phyloP scores from a whole-genome alignment of 371 early-diverging fungal genomes.

The Mortierella sp. region DNA sequence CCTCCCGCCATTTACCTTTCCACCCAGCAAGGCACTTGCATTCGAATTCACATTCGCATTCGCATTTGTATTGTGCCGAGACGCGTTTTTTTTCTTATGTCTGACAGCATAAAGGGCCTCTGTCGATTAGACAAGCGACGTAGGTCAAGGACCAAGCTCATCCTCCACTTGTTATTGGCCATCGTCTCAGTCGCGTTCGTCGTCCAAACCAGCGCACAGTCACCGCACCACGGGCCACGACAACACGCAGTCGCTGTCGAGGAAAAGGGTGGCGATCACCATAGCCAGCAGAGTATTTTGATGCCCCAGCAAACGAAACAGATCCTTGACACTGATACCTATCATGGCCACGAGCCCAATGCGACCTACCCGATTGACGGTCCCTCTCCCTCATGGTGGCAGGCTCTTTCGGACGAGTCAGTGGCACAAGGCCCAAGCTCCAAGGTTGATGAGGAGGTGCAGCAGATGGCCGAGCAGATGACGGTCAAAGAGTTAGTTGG shows the following conservation, averaged over 20 bases:
- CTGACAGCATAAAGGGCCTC: too few relatives aligned
- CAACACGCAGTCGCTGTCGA: neutral
- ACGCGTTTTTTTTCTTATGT: too few relatives aligned
- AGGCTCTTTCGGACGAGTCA: neutral
- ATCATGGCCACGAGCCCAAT: slow-evolving; percentile 10
- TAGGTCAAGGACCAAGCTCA: neutral
- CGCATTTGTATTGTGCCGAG: neutral
- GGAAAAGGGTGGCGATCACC: neutral
- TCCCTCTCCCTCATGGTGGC: neutral
- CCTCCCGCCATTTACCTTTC: too few relatives aligned
- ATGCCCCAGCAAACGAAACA: too few relatives aligned
- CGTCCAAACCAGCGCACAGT: neutral
- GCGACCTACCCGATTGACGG: slow-evolving; percentile 9
- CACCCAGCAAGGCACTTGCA: too few relatives aligned
- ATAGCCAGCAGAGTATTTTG: slow-evolving; percentile 14
- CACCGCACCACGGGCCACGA: neutral
- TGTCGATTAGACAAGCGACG: too few relatives aligned
- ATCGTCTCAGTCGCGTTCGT: neutral
- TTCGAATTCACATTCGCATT: too few relatives aligned
- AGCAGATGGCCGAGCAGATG: slow-evolving; percentile 59
- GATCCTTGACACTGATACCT: slow-evolving; percentile 27
- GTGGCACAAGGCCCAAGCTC: slow-evolving; percentile 5
- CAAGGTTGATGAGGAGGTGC: slow-evolving; percentile 24
- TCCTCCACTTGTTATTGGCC: neutral
- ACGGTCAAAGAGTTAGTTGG: slow-evolving; percentile 71